Evolutionary conservation across 2,329 filamentous ascomycete species (phyloP), one percentile per base, ranked within the genome.

Genomic region (Dichotomopilus funicola): DNA sequence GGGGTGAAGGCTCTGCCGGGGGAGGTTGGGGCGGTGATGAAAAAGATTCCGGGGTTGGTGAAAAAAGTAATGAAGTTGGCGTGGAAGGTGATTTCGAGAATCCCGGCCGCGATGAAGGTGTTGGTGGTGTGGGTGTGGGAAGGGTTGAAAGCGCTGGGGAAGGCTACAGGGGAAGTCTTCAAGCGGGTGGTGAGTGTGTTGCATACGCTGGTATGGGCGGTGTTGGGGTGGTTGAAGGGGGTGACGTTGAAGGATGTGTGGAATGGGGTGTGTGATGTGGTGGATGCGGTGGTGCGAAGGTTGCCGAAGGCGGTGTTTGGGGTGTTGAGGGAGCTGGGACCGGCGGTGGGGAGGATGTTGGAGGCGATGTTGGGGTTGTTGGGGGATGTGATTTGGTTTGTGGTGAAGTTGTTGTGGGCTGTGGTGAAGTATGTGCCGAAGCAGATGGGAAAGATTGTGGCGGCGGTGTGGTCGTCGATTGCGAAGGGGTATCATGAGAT

Each of bases 221-320:
- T 71, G 1, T 11, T 71, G 3, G 63, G 62, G 3, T 72, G 70
- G 55, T 70, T 75, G 57, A 57, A 61, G 10, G 40, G 46, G 0
- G 67, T 74, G 53, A 75, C 71, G 4, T 57, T 72, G n/a, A 59
- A 58, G n/a, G 73, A 77, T 53, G 63, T 77, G 3, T 67, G 66
- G 64, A 62, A 72, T 50, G 72, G 71, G 19, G 58, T 75, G 35
- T 58, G 61, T 41, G 59, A 63, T 8, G 63, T 71, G 0, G n/a
- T 62, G 2, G 44, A 58, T 34, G 59, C 66, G 37, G 45, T 68
- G 6, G 63, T 68, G 13, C 52, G 65, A 12, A 62, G 56, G 7
- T 54, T 69, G 35, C 65, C 66, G 11, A 51, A 51, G 45, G 59
- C 59, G 1, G n/a, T 71, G 0, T 66, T 59, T 51, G 56, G 38